A percentile compares a stretch with the other conserved stretches of the same genome.
Evolutionary conservation across 2,329 filamentous ascomycete genomes (phyloP).

Genomic region (Colletotrichum musae): DNA sequence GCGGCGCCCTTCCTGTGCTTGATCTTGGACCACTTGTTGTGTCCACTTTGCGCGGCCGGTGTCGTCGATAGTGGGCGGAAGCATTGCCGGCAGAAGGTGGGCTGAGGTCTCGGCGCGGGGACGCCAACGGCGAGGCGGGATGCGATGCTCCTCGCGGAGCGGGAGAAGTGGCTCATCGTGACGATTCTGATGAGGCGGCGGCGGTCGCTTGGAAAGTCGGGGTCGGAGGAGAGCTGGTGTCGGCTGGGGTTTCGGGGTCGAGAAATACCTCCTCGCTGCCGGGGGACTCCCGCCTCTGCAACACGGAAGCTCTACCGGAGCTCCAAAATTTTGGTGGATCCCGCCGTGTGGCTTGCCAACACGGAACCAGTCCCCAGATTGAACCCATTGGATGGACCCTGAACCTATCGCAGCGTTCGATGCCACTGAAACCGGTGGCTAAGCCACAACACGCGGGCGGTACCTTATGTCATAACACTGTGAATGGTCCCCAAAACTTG

Average conservation of each 20-base stretch:
- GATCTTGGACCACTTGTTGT: conserved; percentile 97
- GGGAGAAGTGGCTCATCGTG: conserved; percentile 32
- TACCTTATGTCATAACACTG: conserved; percentile 21
- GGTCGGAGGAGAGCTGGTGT: neutral
- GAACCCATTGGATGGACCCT: neutral
- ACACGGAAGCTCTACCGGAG: conserved; percentile 29
- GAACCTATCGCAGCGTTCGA: neutral
- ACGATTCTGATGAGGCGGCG: neutral
- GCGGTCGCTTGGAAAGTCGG: neutral
- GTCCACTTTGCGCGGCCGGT: conserved; percentile 71
- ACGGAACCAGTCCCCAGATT: neutral
- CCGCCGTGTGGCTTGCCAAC: conserved; percentile 27
- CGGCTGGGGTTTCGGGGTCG: conserved; percentile 9
- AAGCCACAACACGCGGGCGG: conserved; percentile 24
- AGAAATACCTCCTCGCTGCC: conserved; percentile 1
- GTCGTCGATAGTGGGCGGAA: conserved; percentile 64
- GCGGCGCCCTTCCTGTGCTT: conserved; percentile 93
- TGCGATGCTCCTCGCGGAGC: conserved; percentile 22
- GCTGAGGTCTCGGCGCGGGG: conserved; percentile 15
- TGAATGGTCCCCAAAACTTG: neutral
- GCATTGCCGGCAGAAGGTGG: conserved; percentile 61
- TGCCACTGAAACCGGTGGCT: conserved; percentile 2
- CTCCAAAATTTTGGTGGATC: conserved; percentile 28
- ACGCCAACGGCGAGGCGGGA: conserved; percentile 5
- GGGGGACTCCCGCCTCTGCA: conserved; percentile 1